Percentiles rank a stretch among this genome's conserved stretches.
Evolutionary conservation across 768 basidiomycete genomes (phyloP).

Genomic region (Neoboletus subvelutipes): DNA sequence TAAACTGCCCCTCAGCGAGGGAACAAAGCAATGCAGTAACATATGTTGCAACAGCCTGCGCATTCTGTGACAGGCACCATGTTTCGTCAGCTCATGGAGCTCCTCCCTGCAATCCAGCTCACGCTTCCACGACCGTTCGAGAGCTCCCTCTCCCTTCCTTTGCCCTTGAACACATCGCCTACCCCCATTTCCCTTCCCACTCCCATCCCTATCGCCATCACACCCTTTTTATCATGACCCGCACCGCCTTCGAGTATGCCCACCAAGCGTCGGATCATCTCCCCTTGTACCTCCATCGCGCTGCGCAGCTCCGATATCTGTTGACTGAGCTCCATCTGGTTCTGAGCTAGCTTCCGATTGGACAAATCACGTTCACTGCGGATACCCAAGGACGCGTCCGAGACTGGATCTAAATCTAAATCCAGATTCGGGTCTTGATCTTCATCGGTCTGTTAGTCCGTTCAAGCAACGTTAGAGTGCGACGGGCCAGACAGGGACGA

Average conservation of each 20-base stretch:
- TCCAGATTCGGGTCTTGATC: neutral
- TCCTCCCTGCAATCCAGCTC: slow-evolving; percentile 7
- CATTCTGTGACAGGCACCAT: neutral
- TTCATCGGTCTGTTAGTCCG: slow-evolving; percentile 1
- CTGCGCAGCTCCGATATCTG: slow-evolving; percentile 60
- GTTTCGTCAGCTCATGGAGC: slow-evolving; percentile 14
- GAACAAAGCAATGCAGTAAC: neutral
- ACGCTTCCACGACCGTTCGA: neutral
- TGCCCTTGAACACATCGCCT: slow-evolving; percentile 8
- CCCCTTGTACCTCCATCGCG: slow-evolving; percentile 59
- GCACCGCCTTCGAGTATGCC: slow-evolving; percentile 14
- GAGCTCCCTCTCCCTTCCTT: slow-evolving; percentile 10
- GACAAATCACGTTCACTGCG: slow-evolving; percentile 42
- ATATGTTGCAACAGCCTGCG: neutral
- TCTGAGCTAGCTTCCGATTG: slow-evolving; percentile 62
- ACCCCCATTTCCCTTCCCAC: neutral
- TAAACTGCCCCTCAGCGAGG: neutral
- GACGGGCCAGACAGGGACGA: neutral
- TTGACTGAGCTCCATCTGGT: slow-evolving; percentile 61
- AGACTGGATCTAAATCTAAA: slow-evolving; percentile 4
- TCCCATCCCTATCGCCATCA: neutral
- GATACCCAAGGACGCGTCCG: slow-evolving; percentile 5
- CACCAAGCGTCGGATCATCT: slow-evolving; percentile 40
- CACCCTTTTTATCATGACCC: neutral
- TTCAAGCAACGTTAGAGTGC: neutral